phyloP scores from a whole-genome alignment of 2,329 filamentous ascomycete genomes.

The Colletotrichum chrysophilum region DNA sequence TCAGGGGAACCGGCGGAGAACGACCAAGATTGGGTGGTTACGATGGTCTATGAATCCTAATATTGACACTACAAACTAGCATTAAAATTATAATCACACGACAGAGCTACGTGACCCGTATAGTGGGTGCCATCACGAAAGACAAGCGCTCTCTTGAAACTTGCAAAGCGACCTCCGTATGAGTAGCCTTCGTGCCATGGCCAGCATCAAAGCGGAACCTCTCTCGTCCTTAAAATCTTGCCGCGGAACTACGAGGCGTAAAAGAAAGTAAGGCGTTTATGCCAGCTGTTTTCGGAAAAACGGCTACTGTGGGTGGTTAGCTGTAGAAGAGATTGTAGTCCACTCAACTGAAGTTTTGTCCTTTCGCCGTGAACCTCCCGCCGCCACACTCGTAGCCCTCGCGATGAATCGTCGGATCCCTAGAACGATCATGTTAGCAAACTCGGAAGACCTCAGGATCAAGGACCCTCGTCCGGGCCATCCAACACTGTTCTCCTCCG shows the following conservation, averaged over 20 bases:
- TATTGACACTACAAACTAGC: background rate
- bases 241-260: background rate
- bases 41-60: background rate
- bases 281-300: background rate
- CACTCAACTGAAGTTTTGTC: background rate
- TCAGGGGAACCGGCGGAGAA: background rate
- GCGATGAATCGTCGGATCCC: background rate
- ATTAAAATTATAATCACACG: background rate
- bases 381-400: background rate
- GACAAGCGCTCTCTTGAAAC: background rate
- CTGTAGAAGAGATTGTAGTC: rapidly evolving
- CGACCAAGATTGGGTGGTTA: background rate
- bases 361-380: rapidly evolving
- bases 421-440: background rate
- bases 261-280: background rate
- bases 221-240: background rate
- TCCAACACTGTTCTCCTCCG: background rate
- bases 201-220: background rate
- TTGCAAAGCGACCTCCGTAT: background rate
- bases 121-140: background rate
- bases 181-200: background rate
- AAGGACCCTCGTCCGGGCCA: background rate
- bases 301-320: rapidly evolving
- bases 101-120: background rate
- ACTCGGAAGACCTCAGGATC: background rate